Base-by-base conservation (phyloP, 2,329 filamentous ascomycete species). In the Nemania sp. region DNA sequence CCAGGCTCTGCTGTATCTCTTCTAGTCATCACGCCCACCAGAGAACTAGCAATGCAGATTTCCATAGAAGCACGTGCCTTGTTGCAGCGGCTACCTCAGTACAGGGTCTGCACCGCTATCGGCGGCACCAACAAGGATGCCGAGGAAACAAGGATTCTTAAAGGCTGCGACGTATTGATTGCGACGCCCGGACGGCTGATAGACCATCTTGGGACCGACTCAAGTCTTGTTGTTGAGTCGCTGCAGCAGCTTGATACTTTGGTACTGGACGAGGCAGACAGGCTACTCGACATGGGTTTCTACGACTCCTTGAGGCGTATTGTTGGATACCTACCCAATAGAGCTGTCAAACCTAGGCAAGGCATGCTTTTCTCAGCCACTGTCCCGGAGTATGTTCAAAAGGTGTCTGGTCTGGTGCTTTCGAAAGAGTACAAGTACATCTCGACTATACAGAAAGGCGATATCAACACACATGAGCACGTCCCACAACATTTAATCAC, bases 281-380 rank as follows among this genome's bases (percentile, higher is more conserved):
- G 90, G 37, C 83, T 96, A 40, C 84, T 96, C 2, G 91, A 96
- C 72, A 87, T 93, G 73, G 91, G 94, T 67, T 96, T 96, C 71
- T 87, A 91, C n/a, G 86, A 87, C 2, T 87, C 89, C 10, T 80
- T 96, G 2, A 86, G 90, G 72, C 89, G 91, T 68, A 93, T 96
- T 61, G 81, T 96, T 18, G 81, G 83, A 66, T 84, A 87, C 11
- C 80, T 96, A 3, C 91, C 91, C 0, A 75, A 83, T 62, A 86
- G 87, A 72, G 73, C 78, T 1, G 74, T 81, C 53, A 83, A 86
- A 29, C 80, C 87, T 59, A 77, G 85, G 53, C 87, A 88, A 65
- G 92, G 91, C 51, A 91, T 91, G 80, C 86, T 95, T 48, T 96
- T 95, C 80, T 92, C 89, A 3, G 92, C 92, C 10, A 96, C 92